Base-by-base conservation (phyloP, 1,284 basidiomycete genomes). In the Spongispora temasekensis region DNA sequence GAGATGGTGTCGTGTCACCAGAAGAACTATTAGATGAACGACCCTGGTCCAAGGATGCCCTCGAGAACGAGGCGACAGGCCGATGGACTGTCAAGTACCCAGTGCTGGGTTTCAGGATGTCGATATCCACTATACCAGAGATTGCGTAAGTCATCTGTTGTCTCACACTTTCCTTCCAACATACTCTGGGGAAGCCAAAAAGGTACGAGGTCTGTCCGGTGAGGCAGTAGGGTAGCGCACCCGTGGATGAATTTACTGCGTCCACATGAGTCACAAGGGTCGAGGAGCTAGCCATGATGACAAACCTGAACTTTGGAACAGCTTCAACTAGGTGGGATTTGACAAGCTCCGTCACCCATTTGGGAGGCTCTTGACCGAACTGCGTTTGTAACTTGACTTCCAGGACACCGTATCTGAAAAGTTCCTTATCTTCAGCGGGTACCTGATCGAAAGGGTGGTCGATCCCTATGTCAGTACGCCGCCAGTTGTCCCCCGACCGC, bases 301-400 rank as follows among this genome's bases (percentile, higher is more conserved):
- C 76, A 59, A 66, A 87, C 88, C 88, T 93, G 80, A 93, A 93
- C 77, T 96, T 96, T 31, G 94, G 94, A 5, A 96, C 91, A 21
- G 93, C 93, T 72, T 96, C 94, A 9, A 97, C 97, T 6, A 99
- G 80, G 78, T 98, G 95, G 55, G 92, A 95, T 68, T 91, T 88
- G 44, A 99, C 95, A 12, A 99, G 85, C 63, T 99, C 95, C 13
- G 90, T 90, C 34, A 99, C 95, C 97, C 97, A 99, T 71, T 92
- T 83, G 1, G 97, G 97, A 6, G 97, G 97, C 75, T 98, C 88
- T 75, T 98, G 97, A 2, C 97, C 97, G 65, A 92, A 84, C 73
- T 98, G 95, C 8, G 97, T 99, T 77, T 98, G 97, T 46, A 99
- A 78, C 78, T 99, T 99, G 67, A 99, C 96, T 77, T 99, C 97